Evolutionary conservation across 495 filamentous ascomycete genomes (phyloP).

Genomic region (Annulohypoxylon stygium): DNA sequence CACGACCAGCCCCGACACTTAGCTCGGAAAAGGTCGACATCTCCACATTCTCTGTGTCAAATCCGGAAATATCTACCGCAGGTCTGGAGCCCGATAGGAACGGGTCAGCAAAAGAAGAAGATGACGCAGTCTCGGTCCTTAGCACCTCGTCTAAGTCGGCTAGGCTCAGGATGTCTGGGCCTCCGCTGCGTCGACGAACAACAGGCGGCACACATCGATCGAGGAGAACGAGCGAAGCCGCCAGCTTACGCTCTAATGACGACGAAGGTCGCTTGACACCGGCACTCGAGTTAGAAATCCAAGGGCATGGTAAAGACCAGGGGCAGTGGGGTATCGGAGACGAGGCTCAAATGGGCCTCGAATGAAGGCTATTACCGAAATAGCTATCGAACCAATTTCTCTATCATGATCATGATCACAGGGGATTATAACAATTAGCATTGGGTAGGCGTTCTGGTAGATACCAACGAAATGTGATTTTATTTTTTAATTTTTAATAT

Average conservation of each 20-base stretch:
- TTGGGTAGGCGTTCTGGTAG: constrained; percentile 50
- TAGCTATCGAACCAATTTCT: background rate
- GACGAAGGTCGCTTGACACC: constrained; percentile 53
- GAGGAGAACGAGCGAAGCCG: constrained; percentile 53
- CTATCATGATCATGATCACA: constrained; percentile 8
- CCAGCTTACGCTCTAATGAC: constrained; percentile 52
- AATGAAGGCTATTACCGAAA: constrained; percentile 41
- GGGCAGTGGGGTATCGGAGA: constrained; percentile 68
- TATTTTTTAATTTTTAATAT: background rate
- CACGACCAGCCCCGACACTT: constrained; percentile 22
- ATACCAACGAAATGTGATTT: constrained; percentile 47
- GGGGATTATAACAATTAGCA: constrained; percentile 25
- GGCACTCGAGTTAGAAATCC: constrained; percentile 54
- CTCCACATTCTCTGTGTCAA: constrained; percentile 24
- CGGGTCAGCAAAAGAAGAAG: constrained; percentile 36
- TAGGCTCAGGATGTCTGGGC: constrained; percentile 36
- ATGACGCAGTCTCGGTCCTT: constrained; percentile 50
- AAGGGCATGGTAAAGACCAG: constrained; percentile 60
- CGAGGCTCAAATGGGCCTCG: constrained; percentile 66
- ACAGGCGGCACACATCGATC: constrained; percentile 48
- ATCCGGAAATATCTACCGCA: constrained; percentile 29
- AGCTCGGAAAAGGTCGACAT: constrained; percentile 31
- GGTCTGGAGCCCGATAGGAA: constrained; percentile 25
- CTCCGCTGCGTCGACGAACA: constrained; percentile 47
- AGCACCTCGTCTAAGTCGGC: constrained; percentile 51